Evolutionary conservation across 257 asterid species (phyloP), one percentile per base, ranked within the genome.

Genomic region (Cinchona pubescens): DNA sequence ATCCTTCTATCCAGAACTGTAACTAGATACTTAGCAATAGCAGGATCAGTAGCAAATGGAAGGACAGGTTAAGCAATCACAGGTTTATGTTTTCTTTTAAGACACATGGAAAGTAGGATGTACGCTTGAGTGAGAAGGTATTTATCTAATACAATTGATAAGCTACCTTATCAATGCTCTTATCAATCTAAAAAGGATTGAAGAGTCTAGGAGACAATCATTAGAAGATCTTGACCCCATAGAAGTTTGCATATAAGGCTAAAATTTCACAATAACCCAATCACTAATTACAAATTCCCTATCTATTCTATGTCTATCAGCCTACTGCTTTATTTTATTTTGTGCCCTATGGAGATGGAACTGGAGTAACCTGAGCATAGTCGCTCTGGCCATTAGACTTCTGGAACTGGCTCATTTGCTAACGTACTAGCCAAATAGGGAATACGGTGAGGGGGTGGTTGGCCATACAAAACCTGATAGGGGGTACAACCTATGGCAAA

Each of bases 351-450:
- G 18, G 12, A 37, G 14, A 3, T 67, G 12, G 1, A 11, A 4
- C 2, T 35, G 4, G n/a, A n/a, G n/a, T n/a, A 1, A 40, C 1
- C 2, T 0, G 30, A 7, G 7, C 5, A 4, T 8, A 0, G 0
- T 0, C 2, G 8, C 21, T 0, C 72, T 0, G 0, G 46, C 7
- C 0, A 0, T 0, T 1, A 42, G 1, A 4, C 49, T 45, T 1
- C 18, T 11, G 11, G 40, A 34, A 3, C 40, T 23, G 5, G 2
- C 10, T 67, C 35, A 1, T 6, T 5, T 0, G 30, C 1, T 0
- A 3, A 4, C 0, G 19, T 29, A 3, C 35, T 16, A 0, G 71
- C 16, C 12, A 67, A 0, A 3, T 67, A 35, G 0, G 53, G 55
- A 0, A 4, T 0, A 3, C 21, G 8, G 0, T 2, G 0, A 0